phyloP scores from a whole-genome alignment of 2,329 filamentous ascomycete species.

The Talaromyces islandicus region DNA sequence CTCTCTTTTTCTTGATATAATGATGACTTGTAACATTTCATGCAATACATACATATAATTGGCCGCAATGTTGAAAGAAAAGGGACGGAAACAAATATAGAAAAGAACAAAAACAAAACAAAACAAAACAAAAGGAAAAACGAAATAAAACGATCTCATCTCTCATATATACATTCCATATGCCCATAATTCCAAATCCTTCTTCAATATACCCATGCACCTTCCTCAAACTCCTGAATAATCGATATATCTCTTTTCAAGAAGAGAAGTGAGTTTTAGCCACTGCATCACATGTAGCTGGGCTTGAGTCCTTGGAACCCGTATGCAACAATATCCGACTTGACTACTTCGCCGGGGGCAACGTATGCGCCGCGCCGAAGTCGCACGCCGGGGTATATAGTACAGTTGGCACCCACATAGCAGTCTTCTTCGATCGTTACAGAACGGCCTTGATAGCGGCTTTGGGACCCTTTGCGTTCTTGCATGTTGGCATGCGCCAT shows the following conservation, averaged over 20 bases:
- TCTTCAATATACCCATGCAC: neutral
- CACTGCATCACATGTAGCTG: slow-evolving; percentile 30
- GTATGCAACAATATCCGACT: slow-evolving; percentile 36
- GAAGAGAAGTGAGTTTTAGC: neutral
- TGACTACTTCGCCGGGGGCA: slow-evolving; percentile 40
- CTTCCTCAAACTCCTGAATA: neutral
- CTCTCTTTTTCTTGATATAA: neutral
- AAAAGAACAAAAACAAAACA: neutral
- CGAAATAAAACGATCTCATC: too few relatives aligned
- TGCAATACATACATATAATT: neutral
- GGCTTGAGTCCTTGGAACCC: slow-evolving; percentile 37
- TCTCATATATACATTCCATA: neutral
- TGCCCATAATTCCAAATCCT: neutral
- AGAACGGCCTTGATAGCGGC: slow-evolving; percentile 61
- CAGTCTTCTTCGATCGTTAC: slow-evolving; percentile 72
- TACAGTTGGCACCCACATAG: slow-evolving; percentile 58
- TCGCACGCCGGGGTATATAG: slow-evolving; percentile 47
- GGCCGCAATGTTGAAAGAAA: neutral
- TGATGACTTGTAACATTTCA: neutral
- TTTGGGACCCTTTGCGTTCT: slow-evolving; percentile 66
- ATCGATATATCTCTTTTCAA: neutral
- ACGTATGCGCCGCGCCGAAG: slow-evolving; percentile 39
- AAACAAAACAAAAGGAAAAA: too few relatives aligned
- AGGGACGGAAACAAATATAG: neutral
- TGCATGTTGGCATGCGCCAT: slow-evolving; percentile 68